These are phyloP conservation scores for Ceratocystis colombiana DNA, from an alignment of 2,329 filamentous ascomycete species.

Conservation along the genomic window DNA sequence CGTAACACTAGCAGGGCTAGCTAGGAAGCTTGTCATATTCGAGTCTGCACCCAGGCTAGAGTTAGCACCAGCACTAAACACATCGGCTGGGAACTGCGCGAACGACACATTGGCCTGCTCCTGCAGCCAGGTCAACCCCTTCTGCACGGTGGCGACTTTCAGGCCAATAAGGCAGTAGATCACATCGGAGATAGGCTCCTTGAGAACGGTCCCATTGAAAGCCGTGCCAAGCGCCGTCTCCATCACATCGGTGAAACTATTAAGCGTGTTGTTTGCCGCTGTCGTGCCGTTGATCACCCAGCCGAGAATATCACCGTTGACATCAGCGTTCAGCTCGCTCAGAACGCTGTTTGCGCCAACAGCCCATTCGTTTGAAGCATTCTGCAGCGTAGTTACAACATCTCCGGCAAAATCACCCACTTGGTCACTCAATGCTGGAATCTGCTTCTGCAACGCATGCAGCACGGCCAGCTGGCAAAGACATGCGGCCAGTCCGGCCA, in stretches of 20 bases:
- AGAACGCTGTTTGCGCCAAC: slow-evolving; percentile 65
- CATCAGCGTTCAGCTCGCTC: slow-evolving; percentile 56
- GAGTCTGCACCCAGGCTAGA: slow-evolving; percentile 49
- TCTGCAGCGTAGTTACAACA: slow-evolving; percentile 61
- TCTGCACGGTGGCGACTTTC: slow-evolving; percentile 75
- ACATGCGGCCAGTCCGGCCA: slow-evolving; percentile 74
- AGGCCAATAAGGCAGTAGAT: slow-evolving; percentile 78
- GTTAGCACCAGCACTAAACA: slow-evolving; percentile 70
- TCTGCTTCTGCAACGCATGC: slow-evolving; percentile 58
- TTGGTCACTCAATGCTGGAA: slow-evolving; percentile 62
- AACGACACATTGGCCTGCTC: slow-evolving; percentile 77
- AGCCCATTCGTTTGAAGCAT: slow-evolving; percentile 68
- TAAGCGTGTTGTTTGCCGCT: slow-evolving; percentile 77
- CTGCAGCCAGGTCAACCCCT: slow-evolving; percentile 85
- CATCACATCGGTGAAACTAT: slow-evolving; percentile 69
- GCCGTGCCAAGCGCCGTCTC: slow-evolving; percentile 60
- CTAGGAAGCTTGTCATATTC: slow-evolving; percentile 59
- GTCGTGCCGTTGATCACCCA: slow-evolving; percentile 78
- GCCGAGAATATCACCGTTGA: slow-evolving; percentile 77
- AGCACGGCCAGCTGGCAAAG: slow-evolving; percentile 76
- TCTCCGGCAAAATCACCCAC: slow-evolving; percentile 71
- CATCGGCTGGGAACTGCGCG: slow-evolving; percentile 66
- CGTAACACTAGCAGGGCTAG: slow-evolving; percentile 61
- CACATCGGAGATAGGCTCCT: slow-evolving; percentile 67
- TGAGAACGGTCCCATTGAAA: slow-evolving; percentile 73